These are phyloP conservation scores for Stenocarpella maydis DNA, from an alignment of 2,329 filamentous ascomycete species.

Conservation along the genomic window DNA sequence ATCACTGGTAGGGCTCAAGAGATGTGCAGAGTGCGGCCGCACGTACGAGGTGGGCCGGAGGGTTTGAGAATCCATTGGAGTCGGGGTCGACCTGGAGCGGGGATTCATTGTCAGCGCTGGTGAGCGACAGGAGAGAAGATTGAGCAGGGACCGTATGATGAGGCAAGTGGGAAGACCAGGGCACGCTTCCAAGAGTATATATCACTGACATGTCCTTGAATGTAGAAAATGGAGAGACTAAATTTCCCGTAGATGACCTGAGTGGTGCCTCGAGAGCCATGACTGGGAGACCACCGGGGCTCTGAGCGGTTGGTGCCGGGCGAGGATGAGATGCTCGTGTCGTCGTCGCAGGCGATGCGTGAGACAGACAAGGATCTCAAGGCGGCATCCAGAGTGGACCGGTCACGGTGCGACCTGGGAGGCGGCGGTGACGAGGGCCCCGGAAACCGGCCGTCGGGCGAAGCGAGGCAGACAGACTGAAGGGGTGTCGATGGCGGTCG, in stretches of 20 bases:
- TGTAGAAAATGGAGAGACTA: slow-evolving; percentile 62
- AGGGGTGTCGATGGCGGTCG: slow-evolving; percentile 11
- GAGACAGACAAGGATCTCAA: slow-evolving; percentile 11
- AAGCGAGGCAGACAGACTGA: slow-evolving; percentile 31
- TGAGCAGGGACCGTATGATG: slow-evolving; percentile 54
- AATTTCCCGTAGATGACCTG: slow-evolving; percentile 67
- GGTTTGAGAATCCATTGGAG: slow-evolving; percentile 54
- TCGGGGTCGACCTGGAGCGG: slow-evolving; percentile 55
- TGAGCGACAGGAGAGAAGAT: neutral
- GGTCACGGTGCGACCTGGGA: slow-evolving; percentile 30
- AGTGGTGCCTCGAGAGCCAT: slow-evolving; percentile 72
- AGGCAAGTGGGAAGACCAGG: slow-evolving; percentile 54
- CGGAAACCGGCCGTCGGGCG: slow-evolving; percentile 24
- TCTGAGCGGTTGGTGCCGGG: neutral
- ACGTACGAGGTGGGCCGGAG: slow-evolving; percentile 61
- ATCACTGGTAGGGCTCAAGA: slow-evolving; percentile 70
- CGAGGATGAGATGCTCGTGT: slow-evolving; percentile 10
- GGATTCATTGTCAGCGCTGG: slow-evolving; percentile 20
- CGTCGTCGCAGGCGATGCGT: slow-evolving; percentile 2
- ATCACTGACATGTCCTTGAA: slow-evolving; percentile 62
- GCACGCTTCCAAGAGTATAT: neutral
- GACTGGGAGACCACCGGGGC: slow-evolving; percentile 37
- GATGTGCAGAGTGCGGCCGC: slow-evolving; percentile 57
- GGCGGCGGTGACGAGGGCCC: slow-evolving; percentile 20
- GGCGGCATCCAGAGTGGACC: slow-evolving; percentile 8